Conservation (phyloP, 371 early-diverging fungal species). For the Mucor circinelloides region DNA sequence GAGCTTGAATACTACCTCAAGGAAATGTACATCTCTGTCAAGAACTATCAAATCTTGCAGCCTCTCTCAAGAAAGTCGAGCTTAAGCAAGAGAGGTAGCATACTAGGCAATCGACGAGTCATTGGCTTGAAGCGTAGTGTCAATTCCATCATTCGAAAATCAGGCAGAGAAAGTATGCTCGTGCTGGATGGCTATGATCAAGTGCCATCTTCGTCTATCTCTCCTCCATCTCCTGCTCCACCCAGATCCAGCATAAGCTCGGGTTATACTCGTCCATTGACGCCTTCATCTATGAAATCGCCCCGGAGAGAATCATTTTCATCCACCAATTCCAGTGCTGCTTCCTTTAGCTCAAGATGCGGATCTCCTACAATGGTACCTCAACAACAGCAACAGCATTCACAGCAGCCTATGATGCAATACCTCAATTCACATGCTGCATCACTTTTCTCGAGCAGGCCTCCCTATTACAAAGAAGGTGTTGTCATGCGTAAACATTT, state of each 20-base stretch:
- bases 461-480: slow-evolving; percentile 69
- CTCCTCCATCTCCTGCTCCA: neutral
- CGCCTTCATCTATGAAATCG: slow-evolving; percentile 16
- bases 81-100: slow-evolving; percentile 24
- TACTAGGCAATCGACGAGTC: slow-evolving; percentile 30
- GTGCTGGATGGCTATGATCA: slow-evolving; percentile 2
- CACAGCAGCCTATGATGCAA: slow-evolving; percentile 16
- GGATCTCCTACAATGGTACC: slow-evolving; percentile 12
- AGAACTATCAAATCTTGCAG: slow-evolving; percentile 62
- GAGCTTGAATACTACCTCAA: slow-evolving; percentile 40
- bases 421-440: slow-evolving; percentile 27
- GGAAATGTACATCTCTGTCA: slow-evolving; percentile 69
- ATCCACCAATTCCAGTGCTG: slow-evolving; percentile 19
- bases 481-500: slow-evolving; percentile 85
- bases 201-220: neutral
- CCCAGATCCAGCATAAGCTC: slow-evolving; percentile 20
- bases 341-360: slow-evolving; percentile 18
- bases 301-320: slow-evolving; percentile 29
- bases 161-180: slow-evolving; percentile 24
- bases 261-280: slow-evolving; percentile 8
- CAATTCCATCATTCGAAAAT: slow-evolving; percentile 31
- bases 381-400: neutral
- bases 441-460: slow-evolving; percentile 32
- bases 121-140: slow-evolving; percentile 32
- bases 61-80: slow-evolving; percentile 33